These are phyloP conservation scores for Cytospora paraplurivora DNA, from an alignment of 2,329 filamentous ascomycete species.

Conservation along the genomic window DNA sequence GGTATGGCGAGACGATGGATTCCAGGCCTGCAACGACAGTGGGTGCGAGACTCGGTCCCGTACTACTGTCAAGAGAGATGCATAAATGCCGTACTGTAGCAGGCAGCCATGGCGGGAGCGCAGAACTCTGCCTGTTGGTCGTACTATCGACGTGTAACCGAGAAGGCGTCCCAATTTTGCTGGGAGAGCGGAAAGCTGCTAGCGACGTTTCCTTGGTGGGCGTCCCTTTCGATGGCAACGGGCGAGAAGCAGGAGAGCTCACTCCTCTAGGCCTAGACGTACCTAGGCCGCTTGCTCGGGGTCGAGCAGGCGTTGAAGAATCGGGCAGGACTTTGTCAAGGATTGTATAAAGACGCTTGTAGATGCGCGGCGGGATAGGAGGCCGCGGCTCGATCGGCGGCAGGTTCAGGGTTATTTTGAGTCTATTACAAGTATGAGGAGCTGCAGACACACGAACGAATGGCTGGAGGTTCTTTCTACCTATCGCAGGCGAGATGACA, in stretches of 20 bases:
- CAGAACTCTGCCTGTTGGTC: constrained; percentile 36
- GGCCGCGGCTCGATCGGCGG: constrained; percentile 75
- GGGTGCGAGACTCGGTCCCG: constrained; percentile 63
- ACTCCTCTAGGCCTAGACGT: constrained; percentile 42
- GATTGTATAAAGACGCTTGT: constrained; percentile 81
- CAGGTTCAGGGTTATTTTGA: constrained; percentile 75
- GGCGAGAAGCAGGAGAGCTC: constrained; percentile 28
- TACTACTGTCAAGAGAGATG: constrained; percentile 50
- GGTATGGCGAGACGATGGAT: constrained; percentile 49
- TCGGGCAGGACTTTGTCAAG: constrained; percentile 71
- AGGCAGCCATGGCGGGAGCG: constrained; percentile 68
- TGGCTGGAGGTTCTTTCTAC: constrained; percentile 44
- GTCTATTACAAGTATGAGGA: constrained; percentile 46
- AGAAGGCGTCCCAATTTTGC: constrained; percentile 37
- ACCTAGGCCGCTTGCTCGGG: constrained; percentile 33
- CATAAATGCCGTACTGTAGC: constrained; percentile 68
- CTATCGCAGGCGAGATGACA: constrained; percentile 88
- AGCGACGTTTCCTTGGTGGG: constrained; percentile 38
- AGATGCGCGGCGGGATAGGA: constrained; percentile 76
- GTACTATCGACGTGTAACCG: constrained; percentile 47
- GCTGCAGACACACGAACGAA: not conserved
- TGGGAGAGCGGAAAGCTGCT: constrained; percentile 33
- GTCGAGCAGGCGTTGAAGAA: constrained; percentile 38
- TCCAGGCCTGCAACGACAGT: constrained; percentile 77
- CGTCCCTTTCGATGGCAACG: constrained; percentile 34